Base-by-base conservation (phyloP, 1,284 basidiomycete species). In the Pisolithus thermaeus region DNA sequence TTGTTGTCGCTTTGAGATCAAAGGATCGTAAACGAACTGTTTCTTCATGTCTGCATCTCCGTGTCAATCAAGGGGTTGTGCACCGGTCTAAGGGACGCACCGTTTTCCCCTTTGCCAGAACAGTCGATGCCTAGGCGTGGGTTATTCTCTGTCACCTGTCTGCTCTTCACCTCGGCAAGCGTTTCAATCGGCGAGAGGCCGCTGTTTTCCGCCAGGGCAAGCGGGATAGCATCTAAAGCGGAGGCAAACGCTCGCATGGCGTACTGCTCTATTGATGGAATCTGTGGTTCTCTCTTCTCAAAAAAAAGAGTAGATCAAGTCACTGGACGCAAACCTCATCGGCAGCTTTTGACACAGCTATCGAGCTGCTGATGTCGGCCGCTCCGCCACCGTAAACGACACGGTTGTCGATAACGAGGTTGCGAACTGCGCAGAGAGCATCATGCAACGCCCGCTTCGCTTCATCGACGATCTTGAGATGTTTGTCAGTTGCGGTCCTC, bases 381-480 rank as follows among this genome's bases (percentile, higher is more conserved):
- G 97, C 93, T 51, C 97, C 96, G 53, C 96, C 96, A 57, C 96
- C 96, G 66, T 98, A 99, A 1, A 99, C 96, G 36, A 99, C 93
- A 46, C 96, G 87, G 72, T 97, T 94, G 71, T 99, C 96, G 32
- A 89, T 83, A 42, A 99, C 84, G 45, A 99, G 77, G 68, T 97
- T 99, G 57, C 97, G 89, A 32, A 98, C 96, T 18, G 91, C 96
- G 63, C 96, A 99, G 61, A 99, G 88, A 23, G 97, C 94, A 70
- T 99, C 96, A 70, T 99, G 96, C 40, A 99, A 76, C 5, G 96
- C 94, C 48, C 96, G 90, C 70, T 98, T 98, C 52, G 94, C 96
- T 72, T 99, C 96, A 66, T 99, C 96, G 57, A 99, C 94, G 64
- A 97, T 97, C 94, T 97, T 56, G 41, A 30, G 41, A 18, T 11